Base-by-base conservation (phyloP, 352 stramenopile genomes). In the Phytophthora lateralis region DNA sequence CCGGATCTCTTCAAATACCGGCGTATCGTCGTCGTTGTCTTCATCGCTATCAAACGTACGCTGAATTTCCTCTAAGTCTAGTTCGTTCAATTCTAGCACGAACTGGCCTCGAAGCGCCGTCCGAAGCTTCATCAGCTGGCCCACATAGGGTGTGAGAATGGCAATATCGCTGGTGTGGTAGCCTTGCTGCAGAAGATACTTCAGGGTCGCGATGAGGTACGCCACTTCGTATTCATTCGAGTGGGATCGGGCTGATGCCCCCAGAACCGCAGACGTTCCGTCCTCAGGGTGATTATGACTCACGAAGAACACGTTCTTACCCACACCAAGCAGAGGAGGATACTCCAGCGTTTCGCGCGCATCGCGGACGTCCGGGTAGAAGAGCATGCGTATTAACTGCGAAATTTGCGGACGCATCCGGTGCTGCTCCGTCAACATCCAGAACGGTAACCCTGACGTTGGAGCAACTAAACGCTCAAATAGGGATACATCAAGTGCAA, bases 61-160 rank as follows among this genome's bases (percentile, higher is more conserved):
- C 34, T 81, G 64, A 18, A 91, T 71, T 46, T 81, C 73, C 29
- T 72, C 65, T 12, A 73, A 34, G 27, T 85, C 69, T 20, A 80
- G 50, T 20, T 84, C 71, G 15, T 71, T 76, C 26, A 82, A 35
- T 39, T 78, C 64, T 2, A 76, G 41, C 17, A 78, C 43, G 51
- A 85, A 77, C 46, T 73, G 32, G 4, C 62, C 62, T 45, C 63
- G 55, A 15, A 95, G 66, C 1, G 69, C 52, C 14, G 64, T 54
- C 18, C 85, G 71, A 30, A 95, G 76, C 39, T 73, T 71, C 21
- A 90, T 61, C 3, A 96, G 63, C 63, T 97, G 89, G 8, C 86
- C 82, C 39, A 96, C 61, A 38, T 96, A 97, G 35, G 89, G 87
- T 20, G 89, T 96, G 18, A 97, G 58, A 10, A 96, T 78, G 6